Evolutionary conservation across 139 green algal genomes (phyloP).

Genomic region (Chlorella sp.): DNA sequence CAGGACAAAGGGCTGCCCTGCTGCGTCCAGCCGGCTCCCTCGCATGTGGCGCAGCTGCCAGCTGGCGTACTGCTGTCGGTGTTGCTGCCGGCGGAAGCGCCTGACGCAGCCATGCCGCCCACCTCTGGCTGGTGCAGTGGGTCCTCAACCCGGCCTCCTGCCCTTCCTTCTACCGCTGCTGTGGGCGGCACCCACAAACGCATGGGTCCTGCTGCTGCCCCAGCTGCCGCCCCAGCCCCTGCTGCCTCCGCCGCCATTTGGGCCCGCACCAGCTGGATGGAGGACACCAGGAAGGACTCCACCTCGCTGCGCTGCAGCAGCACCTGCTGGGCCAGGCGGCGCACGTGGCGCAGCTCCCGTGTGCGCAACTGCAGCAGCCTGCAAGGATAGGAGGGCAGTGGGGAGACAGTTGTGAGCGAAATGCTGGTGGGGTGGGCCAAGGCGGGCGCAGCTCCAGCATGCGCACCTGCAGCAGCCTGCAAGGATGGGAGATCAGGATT

Average conservation of each 20-base stretch:
- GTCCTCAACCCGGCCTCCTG: neutral
- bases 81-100: neutral
- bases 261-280: conserved; percentile 63
- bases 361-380: conserved; percentile 69
- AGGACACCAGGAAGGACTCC: conserved; percentile 90
- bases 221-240: neutral
- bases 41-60: no score
- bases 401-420: no score
- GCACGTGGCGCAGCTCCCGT: conserved; percentile 81
- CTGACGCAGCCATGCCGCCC: neutral
- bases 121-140: neutral
- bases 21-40: no score
- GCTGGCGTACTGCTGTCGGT: neutral
- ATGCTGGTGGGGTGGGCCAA: no score
- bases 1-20: neutral
- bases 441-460: no score
- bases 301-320: conserved; percentile 86
- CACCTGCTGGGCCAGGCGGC: conserved; percentile 81
- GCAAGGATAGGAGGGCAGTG: neutral
- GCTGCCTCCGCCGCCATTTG: conserved; percentile 1
- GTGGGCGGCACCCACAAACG: no score
- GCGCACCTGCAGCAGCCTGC: no score
- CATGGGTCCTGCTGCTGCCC: neutral
- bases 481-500: no score
- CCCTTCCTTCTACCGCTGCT: neutral